These are phyloP conservation scores for Lasiosphaeria hispida DNA, from an alignment of 495 filamentous ascomycete species.

Conservation along the genomic window DNA sequence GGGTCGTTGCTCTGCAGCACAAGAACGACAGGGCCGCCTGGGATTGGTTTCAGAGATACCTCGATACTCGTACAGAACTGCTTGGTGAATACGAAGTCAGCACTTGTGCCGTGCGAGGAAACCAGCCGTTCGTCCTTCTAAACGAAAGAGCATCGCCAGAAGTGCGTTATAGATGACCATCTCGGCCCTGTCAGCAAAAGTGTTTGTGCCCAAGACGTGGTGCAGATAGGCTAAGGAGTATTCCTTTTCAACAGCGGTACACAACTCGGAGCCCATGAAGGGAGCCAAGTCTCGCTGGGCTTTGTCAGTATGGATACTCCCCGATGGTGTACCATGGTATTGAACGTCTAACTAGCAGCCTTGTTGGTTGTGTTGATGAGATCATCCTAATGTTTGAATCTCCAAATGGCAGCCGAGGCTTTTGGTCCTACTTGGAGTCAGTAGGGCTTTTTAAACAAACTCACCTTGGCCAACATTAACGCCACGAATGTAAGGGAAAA, in stretches of 20 bases:
- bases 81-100: no score
- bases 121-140: no score
- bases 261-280: constrained; percentile 32
- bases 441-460: neutral
- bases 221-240: constrained; percentile 36
- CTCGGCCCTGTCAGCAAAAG: constrained; percentile 57
- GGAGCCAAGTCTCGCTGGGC: constrained; percentile 25
- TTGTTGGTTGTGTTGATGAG: constrained; percentile 23
- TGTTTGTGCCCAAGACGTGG: constrained; percentile 42
- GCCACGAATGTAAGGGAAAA: constrained; percentile 25
- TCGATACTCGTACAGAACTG: no score
- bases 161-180: constrained; percentile 58
- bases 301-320: constrained; percentile 29
- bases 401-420: constrained; percentile 21
- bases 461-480: constrained; percentile 35
- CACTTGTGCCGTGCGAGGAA: no score
- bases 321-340: constrained; percentile 29
- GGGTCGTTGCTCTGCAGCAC: no score
- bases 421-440: constrained; percentile 15
- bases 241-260: constrained; percentile 31
- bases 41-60: no score
- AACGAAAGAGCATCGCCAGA: no score
- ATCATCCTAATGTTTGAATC: constrained; percentile 21
- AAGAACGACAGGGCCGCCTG: no score
- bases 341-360: constrained; percentile 26